Base-by-base conservation (phyloP, 2,329 filamentous ascomycete species). In the Fusarium sp. region DNA sequence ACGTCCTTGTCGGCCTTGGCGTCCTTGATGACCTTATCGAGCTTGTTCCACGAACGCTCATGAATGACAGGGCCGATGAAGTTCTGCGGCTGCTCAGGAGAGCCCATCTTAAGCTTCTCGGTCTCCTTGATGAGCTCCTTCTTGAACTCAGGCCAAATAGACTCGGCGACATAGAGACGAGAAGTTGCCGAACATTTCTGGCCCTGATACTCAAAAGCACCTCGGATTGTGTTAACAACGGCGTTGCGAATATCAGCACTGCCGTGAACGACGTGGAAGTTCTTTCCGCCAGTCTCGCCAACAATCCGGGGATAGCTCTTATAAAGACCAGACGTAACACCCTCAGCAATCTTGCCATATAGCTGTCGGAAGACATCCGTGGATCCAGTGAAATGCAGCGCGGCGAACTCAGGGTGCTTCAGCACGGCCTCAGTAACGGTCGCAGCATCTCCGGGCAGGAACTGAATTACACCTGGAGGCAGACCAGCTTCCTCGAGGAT, bases 311-410 rank as follows among this genome's bases (percentile, higher is more conserved):
- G 94, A 80, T 97, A 98, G 74, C 91, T 89, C 67, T 85, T 85
- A 82, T 97, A 98, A 59, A 88, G 91, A 66, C 92, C 92, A 74
- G 94, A 89, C 5, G 92, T 91, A 22, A 96, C 90, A 36, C 92
- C 92, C 64, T 86, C 84, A 15, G 92, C 92, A 73, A 97, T 97
- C 79, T 92, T 88, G 19, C 93, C 92, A 78, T 95, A 97, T 10
- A 98, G 85, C 73, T 89, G 89, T 65, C 93, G 91, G 89, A 98
- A 97, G 28, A 98, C 92, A 49, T 89, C 89, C 1, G 94, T 97
- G 82, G 92, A 95, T 67, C 94, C 94, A 2, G 94, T 98, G 84
- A 94, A 98, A 84, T 97, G 94, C 19, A 98, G 88, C 15, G 92
- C 91, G 3, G 94, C 91, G 73, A 98, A 96, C 57, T 95, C 84